Percentiles rank a stretch among this genome's conserved stretches.
Conservation (phyloP, 2,329 filamentous ascomycete species). For the Nemania sp. region DNA sequence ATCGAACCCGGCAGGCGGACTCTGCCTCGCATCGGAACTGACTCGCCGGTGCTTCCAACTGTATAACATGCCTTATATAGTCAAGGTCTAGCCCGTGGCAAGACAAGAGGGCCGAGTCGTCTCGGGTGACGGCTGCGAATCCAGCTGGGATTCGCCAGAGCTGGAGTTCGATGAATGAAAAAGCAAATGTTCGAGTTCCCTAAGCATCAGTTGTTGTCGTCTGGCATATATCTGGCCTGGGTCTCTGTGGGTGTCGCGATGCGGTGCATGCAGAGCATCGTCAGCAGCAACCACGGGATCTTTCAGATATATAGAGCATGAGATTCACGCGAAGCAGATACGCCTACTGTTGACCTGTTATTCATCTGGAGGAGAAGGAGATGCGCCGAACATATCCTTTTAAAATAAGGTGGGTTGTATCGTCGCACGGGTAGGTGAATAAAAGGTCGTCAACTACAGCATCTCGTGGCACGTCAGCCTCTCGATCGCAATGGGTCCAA, state of each 20-base stretch:
- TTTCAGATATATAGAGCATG: constrained; percentile 12
- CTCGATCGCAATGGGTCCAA: constrained; percentile 20
- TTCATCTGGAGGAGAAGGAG: not conserved
- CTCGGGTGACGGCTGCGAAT: constrained; percentile 31
- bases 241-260: constrained; percentile 6
- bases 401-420: constrained; percentile 22
- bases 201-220: not conserved
- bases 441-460: constrained; percentile 19
- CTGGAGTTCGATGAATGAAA: constrained; percentile 16
- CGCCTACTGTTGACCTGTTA: not conserved
- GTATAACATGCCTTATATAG: constrained; percentile 32
- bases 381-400: constrained; percentile 9
- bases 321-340: constrained; percentile 3
- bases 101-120: constrained; percentile 29
- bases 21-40: constrained; percentile 28
- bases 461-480: constrained; percentile 26
- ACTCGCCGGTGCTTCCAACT: constrained; percentile 29
- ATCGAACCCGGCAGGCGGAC: constrained; percentile 29
- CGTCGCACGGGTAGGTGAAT: constrained; percentile 27
- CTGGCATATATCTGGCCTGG: not conserved
- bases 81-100: constrained; percentile 27
- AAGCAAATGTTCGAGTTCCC: constrained; percentile 5
- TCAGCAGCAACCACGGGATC: constrained; percentile 12
- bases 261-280: constrained; percentile 12
- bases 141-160: constrained; percentile 23